phyloP scores from a whole-genome alignment of 108 stramenopile species.

The Conticribra guillardii region DNA sequence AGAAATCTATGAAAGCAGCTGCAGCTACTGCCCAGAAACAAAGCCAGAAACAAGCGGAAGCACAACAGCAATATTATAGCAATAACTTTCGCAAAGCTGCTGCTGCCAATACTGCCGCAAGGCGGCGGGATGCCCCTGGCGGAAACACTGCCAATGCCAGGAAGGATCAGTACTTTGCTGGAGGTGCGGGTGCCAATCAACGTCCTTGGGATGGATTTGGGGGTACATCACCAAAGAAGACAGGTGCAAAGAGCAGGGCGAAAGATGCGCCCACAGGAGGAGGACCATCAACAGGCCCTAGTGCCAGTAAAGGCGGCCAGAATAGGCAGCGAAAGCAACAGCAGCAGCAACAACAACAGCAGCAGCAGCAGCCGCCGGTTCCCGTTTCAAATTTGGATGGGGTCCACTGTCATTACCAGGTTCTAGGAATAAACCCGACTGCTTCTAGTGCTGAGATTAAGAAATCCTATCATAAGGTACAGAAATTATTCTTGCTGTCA shows the following conservation, averaged over 20 bases:
- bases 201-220: slow-evolving; percentile 80
- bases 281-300: slow-evolving; percentile 11
- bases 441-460: slow-evolving; percentile 75
- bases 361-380: slow-evolving; percentile 18
- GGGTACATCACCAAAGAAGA: slow-evolving; percentile 41
- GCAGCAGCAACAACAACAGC: slow-evolving; percentile 34
- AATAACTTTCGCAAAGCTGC: slow-evolving; percentile 50
- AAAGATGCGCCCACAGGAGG: slow-evolving; percentile 31
- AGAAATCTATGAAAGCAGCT: slow-evolving; percentile 51
- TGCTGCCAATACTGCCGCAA: slow-evolving; percentile 31
- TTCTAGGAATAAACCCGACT: slow-evolving; percentile 56
- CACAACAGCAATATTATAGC: slow-evolving; percentile 50
- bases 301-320: slow-evolving; percentile 14
- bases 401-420: slow-evolving; percentile 58
- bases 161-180: slow-evolving; percentile 5
- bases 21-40: slow-evolving; percentile 37
- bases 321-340: slow-evolving; percentile 29
- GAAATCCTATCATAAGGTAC: slow-evolving; percentile 75
- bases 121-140: slow-evolving; percentile 40
- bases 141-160: slow-evolving; percentile 33
- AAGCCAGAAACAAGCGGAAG: slow-evolving; percentile 36
- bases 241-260: slow-evolving; percentile 10
- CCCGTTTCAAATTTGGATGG: slow-evolving; percentile 8
- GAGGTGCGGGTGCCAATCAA: slow-evolving; percentile 13
- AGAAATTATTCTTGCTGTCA: slow-evolving; percentile 22